These are phyloP conservation scores for Nannizziopsis arthrosporioides DNA, from an alignment of 2,329 filamentous ascomycete genomes.

Conservation along the genomic window DNA sequence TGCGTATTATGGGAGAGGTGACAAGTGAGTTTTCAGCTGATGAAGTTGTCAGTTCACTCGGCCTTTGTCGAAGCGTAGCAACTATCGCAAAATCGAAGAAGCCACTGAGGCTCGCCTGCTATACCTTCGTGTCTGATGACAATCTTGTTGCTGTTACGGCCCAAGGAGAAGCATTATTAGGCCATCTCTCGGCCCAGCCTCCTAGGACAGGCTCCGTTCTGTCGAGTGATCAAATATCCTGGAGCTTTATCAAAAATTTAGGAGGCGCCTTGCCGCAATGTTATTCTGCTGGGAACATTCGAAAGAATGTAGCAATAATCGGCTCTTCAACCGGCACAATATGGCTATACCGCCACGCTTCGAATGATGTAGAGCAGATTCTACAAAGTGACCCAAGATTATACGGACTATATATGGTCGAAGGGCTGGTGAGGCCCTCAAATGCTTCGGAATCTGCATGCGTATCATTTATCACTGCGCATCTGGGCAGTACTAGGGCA, in stretches of 20 bases:
- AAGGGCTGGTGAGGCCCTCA: background rate
- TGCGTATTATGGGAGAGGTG: constrained; percentile 3
- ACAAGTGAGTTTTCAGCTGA: constrained; percentile 7
- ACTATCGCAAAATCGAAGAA: constrained; percentile 3
- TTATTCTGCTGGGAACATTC: constrained; percentile 23
- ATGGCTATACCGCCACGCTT: constrained; percentile 27
- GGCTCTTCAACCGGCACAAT: constrained; percentile 25
- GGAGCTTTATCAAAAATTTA: constrained; percentile 22
- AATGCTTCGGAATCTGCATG: background rate
- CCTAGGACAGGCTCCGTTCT: background rate
- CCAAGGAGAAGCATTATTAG: constrained; percentile 25
- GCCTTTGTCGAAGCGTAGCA: background rate
- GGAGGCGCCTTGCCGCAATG: constrained; percentile 25
- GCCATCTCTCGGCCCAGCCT: constrained; percentile 16
- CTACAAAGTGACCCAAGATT: constrained; percentile 21
- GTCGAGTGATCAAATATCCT: constrained; percentile 15
- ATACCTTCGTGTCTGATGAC: constrained; percentile 27
- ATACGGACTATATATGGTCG: constrained; percentile 22
- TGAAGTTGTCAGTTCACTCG: background rate
- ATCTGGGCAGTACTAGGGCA: constrained; percentile 3
- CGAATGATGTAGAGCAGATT: constrained; percentile 21
- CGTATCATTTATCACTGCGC: constrained; percentile 9
- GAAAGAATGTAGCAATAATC: constrained; percentile 25
- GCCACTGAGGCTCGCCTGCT: constrained; percentile 19
- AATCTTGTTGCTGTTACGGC: constrained; percentile 25